Base-by-base conservation (phyloP, 805 yeast species). In the Tetrapisispora namnaoensis region DNA sequence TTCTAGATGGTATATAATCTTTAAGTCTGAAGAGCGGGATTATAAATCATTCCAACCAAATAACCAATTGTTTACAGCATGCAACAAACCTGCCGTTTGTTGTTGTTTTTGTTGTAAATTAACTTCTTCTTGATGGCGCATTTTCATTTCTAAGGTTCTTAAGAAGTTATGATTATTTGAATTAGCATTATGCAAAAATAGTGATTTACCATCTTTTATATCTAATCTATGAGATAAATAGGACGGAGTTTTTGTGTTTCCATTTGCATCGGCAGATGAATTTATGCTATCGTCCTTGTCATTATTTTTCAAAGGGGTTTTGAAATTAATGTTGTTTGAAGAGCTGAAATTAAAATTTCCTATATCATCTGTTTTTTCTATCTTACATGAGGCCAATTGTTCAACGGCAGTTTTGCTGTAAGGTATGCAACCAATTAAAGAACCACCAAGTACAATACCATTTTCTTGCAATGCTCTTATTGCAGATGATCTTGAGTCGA, bases 391-490 rank as follows among this genome's bases (percentile, higher is more conserved):
- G 2, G 72, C 72, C 46, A 83, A 67, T 59, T 79, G 80, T 57
- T 82, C 89, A 18, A 83, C 72, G 1, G 80, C 73, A 27, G 71
- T 69, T 53, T 77, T 80, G 14, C 77, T 73, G 60, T 82, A 83
- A 4, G 95, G 86, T 10, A 83, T 65, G 75, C 95, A 66, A 60
- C 95, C 79, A 62, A 82, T 65, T 63, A 76, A 57, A 24, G 74
- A 70, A 1, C 86, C 91, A 47, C 82, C 84, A 58, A 83, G 77
- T 6, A 81, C 75, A 13, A 73, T 65, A 4, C 95, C 95, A 61
- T 87, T 86, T 60, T 89, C 96, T 54, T 85, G 81, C 41, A 90
- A 69, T 0, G 99, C 96, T 48, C 95, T 79, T 17, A 79, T 65
- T 2, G 95, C 96, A 10, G 90, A 76, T 1, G 82, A 70, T 8